These are phyloP conservation scores for Fusarium sp. DNA, from an alignment of 2,329 filamentous ascomycete species.

Conservation along the genomic window DNA sequence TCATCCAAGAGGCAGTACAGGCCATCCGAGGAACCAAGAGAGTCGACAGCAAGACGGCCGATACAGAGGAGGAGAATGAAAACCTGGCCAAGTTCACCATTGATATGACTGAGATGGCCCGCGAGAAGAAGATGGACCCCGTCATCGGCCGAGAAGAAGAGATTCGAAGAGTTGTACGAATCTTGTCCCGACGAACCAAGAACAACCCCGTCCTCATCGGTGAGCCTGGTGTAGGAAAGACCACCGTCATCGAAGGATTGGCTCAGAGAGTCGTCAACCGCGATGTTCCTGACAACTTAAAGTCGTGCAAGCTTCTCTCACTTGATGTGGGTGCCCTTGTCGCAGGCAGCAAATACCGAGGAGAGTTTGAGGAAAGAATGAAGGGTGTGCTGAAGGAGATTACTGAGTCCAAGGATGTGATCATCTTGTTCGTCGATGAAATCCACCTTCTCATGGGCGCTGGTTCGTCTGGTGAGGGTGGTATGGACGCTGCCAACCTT, in stretches of 20 bases:
- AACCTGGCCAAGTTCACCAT: constrained; percentile 98
- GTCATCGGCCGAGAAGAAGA: constrained; percentile 98
- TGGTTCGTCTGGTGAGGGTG: constrained; percentile 92
- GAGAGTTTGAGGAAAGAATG: constrained; percentile 99
- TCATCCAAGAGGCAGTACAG: constrained; percentile 90
- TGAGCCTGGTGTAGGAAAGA: constrained; percentile 98
- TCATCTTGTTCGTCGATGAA: constrained; percentile 98
- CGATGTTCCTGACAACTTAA: constrained; percentile 95
- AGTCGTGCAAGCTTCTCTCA: constrained; percentile 92
- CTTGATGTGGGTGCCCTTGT: constrained; percentile 96
- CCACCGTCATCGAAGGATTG: constrained; percentile 95
- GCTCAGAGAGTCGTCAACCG: constrained; percentile 96
- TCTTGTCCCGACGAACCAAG: constrained; percentile 93
- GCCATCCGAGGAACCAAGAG: constrained; percentile 92
- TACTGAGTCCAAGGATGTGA: constrained; percentile 92
- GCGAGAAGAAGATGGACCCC: constrained; percentile 97
- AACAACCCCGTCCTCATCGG: constrained; percentile 99
- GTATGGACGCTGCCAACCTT: constrained; percentile 98
- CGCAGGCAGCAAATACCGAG: constrained; percentile 97
- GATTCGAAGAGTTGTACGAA: constrained; percentile 90
- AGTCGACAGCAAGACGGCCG: constrained; percentile 96
- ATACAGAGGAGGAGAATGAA: constrained; percentile 92
- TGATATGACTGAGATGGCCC: constrained; percentile 96
- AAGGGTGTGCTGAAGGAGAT: constrained; percentile 99
- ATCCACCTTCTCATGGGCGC: constrained; percentile 99